Evolutionary conservation across 2,329 filamentous ascomycete species (phyloP).

Genomic region (Diatrype stigma): DNA sequence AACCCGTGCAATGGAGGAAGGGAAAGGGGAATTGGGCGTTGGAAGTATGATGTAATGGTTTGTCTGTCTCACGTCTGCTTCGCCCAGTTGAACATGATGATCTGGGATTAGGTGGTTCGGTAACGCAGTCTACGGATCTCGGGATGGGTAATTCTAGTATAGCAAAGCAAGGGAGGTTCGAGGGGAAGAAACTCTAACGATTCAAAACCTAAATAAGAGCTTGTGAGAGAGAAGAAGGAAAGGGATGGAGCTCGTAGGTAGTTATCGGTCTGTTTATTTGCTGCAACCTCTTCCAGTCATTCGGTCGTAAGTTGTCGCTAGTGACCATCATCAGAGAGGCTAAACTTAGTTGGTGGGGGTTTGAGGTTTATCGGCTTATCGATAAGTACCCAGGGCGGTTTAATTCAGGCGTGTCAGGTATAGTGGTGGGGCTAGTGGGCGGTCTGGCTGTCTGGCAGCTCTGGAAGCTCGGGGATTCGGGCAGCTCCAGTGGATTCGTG

Average conservation of each 20-base stretch:
- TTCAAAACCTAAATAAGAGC: not conserved
- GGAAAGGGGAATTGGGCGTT: not conserved
- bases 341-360: not conserved
- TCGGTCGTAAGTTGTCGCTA: not conserved
- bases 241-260: no score
- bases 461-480: no score
- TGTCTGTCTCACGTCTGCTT: slow-evolving; percentile 82
- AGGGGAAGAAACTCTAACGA: not conserved
- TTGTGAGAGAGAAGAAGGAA: no score
- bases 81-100: slow-evolving; percentile 85
- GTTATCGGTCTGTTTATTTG: not conserved
- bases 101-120: not conserved
- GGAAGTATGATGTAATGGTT: slow-evolving; percentile 9
- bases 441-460: not conserved
- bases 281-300: not conserved
- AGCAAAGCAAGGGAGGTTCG: not conserved
- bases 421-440: not conserved
- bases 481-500: no score
- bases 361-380: not conserved
- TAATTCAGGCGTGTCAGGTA: no score
- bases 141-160: not conserved
- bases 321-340: not conserved
- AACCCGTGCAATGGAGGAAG: not conserved
- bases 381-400: not conserved
- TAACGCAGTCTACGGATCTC: not conserved